Evolutionary conservation across 2,329 filamentous ascomycete species (phyloP).

Genomic region (Talaromyces sp.): DNA sequence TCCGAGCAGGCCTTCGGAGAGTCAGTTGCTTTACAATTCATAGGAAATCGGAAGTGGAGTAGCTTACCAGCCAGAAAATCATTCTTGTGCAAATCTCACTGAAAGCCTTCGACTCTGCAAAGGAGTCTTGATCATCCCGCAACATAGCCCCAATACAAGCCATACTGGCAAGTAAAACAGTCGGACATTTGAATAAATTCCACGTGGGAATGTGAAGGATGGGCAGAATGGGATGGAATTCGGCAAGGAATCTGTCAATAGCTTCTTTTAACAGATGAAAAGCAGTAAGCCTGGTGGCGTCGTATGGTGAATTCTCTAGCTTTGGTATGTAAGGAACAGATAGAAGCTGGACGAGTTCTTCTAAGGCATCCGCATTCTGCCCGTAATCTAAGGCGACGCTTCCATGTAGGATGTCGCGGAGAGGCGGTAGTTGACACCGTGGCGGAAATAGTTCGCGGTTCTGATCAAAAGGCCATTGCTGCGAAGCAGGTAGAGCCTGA

Average conservation of each 20-base stretch:
- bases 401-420: constrained; percentile 7
- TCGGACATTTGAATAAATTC: constrained; percentile 5
- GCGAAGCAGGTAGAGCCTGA: not conserved
- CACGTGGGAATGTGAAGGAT: constrained; percentile 1
- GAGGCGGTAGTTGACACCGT: not conserved
- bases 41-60: not conserved
- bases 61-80: constrained; percentile 7
- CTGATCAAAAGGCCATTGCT: constrained; percentile 11
- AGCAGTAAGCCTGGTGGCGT: not conserved
- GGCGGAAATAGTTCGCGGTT: constrained; percentile 9
- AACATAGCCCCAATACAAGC: constrained; percentile 13
- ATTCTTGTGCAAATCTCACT: constrained; percentile 10
- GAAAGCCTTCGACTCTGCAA: constrained; percentile 4
- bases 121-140: constrained; percentile 1
- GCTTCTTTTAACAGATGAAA: constrained; percentile 4
- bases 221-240: constrained; percentile 8
- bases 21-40: not conserved
- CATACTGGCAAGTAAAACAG: constrained; percentile 11
- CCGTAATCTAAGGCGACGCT: not conserved
- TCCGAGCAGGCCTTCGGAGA: constrained; percentile 7
- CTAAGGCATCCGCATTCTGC: not conserved
- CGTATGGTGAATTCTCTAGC: not conserved
- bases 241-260: not conserved
- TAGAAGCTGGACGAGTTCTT: constrained; percentile 5
- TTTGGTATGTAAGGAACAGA: constrained; percentile 12